phyloP scores from a whole-genome alignment of 768 basidiomycete genomes.

The Suillus paluster region DNA sequence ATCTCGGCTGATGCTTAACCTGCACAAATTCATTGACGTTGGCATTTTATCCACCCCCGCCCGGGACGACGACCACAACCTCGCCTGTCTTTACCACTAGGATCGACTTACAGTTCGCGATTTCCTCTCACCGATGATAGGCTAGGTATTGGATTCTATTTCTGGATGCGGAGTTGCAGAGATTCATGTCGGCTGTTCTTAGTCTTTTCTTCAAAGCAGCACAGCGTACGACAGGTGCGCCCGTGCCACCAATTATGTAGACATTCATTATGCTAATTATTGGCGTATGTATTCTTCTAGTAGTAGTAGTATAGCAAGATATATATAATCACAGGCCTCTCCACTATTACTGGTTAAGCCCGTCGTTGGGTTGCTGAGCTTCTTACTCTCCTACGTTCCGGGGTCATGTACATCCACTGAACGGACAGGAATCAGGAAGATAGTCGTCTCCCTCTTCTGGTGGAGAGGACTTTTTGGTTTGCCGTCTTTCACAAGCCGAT shows the following conservation, averaged over 20 bases:
- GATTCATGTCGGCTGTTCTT: neutral
- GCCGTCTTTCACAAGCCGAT: neutral
- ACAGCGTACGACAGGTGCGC: neutral
- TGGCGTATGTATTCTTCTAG: neutral
- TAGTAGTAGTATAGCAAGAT: neutral
- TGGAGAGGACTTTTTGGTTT: neutral
- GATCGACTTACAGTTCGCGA: neutral
- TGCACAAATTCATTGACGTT: slow-evolving; percentile 43
- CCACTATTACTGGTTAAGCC: neutral
- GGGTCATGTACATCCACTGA: neutral
- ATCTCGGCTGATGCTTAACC: slow-evolving; percentile 60
- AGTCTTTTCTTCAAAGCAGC: neutral
- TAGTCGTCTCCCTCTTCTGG: neutral
- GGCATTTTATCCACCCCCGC: slow-evolving; percentile 7
- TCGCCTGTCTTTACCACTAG: neutral
- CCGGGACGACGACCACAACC: slow-evolving; percentile 50
- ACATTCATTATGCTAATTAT: neutral
- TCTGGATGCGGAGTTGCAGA: neutral
- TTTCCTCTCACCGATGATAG: neutral
- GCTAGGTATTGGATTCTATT: neutral
- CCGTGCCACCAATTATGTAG: neutral
- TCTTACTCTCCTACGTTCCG: neutral
- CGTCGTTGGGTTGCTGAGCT: too few species aligned
- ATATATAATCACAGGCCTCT: neutral
- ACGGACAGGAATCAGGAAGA: too few species aligned